phyloP scores from a whole-genome alignment of 1,139 yeast genomes.

The Protomyces inundatus region DNA sequence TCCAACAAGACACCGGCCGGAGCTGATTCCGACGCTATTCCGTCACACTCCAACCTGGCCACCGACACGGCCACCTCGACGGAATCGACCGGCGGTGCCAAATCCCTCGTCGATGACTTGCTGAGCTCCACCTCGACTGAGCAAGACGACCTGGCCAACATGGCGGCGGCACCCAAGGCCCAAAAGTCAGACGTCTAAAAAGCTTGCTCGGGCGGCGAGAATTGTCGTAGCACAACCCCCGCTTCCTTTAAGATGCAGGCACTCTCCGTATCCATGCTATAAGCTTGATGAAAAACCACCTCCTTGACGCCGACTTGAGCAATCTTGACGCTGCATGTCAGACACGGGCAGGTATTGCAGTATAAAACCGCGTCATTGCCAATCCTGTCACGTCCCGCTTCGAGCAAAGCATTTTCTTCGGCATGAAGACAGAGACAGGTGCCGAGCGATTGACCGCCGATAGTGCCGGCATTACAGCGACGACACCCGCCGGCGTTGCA shows the following conservation, averaged over 20 bases:
- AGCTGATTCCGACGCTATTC: background rate
- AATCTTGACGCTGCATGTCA: conserved; percentile 90
- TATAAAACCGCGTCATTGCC: conserved; percentile 61
- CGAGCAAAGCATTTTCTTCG: conserved; percentile 90
- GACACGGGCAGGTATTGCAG: conserved; percentile 96
- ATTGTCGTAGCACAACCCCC: conserved; percentile 69
- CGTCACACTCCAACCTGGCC: background rate
- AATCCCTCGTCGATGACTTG: conserved; percentile 13
- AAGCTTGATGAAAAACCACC: conserved; percentile 76
- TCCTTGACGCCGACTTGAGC: conserved; percentile 87
- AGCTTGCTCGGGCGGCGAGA: conserved; percentile 32
- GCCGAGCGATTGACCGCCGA: conserved; percentile 56
- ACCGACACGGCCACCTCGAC: conserved; percentile 11
- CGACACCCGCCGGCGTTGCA: conserved; percentile 95
- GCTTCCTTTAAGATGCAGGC: conserved; percentile 68
- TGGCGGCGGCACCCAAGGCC: conserved; percentile 9
- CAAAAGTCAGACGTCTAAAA: conserved; percentile 10
- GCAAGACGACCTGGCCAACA: conserved; percentile 17
- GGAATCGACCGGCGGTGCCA: conserved; percentile 18
- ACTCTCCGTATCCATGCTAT: conserved; percentile 80
- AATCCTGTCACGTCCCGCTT: conserved; percentile 86
- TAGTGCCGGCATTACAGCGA: conserved; percentile 63
- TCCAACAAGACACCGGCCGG: conserved; percentile 15
- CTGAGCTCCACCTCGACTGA: conserved; percentile 9
- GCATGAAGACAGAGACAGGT: conserved; percentile 95